Evolutionary conservation across 2,329 filamentous ascomycete species (phyloP), one percentile per base, ranked within the genome.

Genomic region (Pestalotiopsis sp.): DNA sequence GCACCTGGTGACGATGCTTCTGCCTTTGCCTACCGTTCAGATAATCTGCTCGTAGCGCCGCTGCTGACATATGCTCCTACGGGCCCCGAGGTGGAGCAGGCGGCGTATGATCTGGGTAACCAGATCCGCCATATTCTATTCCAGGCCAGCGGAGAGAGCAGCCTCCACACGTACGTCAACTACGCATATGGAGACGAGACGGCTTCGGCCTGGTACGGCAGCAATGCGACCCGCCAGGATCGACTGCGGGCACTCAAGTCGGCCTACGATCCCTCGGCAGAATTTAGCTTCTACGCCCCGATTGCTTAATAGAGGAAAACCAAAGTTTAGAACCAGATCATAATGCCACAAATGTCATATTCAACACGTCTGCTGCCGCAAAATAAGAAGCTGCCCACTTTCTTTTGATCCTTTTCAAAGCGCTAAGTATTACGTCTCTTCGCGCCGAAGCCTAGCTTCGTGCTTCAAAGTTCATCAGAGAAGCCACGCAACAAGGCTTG

Each of bases 31-130:
- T 59, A 56, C 36, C 62, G 67, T 14, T 66, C 45, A 20, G 62
- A 66, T 14, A 56, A 68, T 14, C 27, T 68, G 23, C 67, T 68
- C 12, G 31, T 77, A 58, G 78, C 80, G 1, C 78, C 80, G 0
- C 75, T 83, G 25, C 71, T 83, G 27, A 75, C 73, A 4, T 84
- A 84, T 71, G 70, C 61, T 14, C 78, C 80, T 9, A 73, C 69
- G 45, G 62, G 41, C 12, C 77, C 77, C 17, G 78, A 71, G 20
- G 74, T 78, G 1, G 81, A 84, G 58, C 56, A 68, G 11, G 66
- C 75, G 62, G 82, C 82, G 1, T 68, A 69, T 5, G 67, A 72
- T 27, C 70, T 83, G 17, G 83, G 83, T 3, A 77, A 82, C 25
- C 66, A 75, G 68, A 70, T 84, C 4, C 79, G 83, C 3, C 64